Conservation (phyloP, 1,139 yeast genomes). For the Nakaseomyces delphensis region DNA sequence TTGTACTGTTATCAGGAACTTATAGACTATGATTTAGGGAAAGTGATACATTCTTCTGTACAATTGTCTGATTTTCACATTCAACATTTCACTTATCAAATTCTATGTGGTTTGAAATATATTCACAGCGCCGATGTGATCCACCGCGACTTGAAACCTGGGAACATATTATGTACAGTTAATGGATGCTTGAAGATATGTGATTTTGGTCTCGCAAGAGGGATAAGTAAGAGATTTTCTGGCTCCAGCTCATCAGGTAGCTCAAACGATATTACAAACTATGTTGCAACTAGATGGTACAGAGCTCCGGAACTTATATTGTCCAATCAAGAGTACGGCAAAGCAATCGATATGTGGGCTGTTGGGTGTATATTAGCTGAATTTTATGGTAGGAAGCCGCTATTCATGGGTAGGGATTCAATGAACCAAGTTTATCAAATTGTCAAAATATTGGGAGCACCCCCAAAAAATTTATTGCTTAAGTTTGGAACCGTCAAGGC, state of each 20-base stretch:
- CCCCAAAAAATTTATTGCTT: conserved; percentile 37
- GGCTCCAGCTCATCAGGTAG: conserved; percentile 17
- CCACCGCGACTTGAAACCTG: conserved; percentile 81
- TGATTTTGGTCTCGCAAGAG: conserved; percentile 85
- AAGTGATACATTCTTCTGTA: conserved; percentile 66
- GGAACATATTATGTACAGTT: conserved; percentile 65
- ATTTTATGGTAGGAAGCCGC: conserved; percentile 60
- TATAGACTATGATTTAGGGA: conserved; percentile 70
- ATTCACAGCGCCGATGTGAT: conserved; percentile 80
- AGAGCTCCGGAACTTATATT: conserved; percentile 86
- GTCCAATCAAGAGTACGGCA: conserved; percentile 45
- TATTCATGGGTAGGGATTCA: conserved; percentile 64
- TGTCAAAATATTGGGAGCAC: conserved; percentile 55
- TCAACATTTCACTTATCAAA: conserved; percentile 66
- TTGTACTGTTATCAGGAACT: conserved; percentile 78
- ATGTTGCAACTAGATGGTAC: conserved; percentile 94
- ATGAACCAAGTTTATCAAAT: conserved; percentile 56
- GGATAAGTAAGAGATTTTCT: conserved; percentile 41
- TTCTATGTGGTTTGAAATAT: conserved; percentile 69
- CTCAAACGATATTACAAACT: conserved; percentile 53
- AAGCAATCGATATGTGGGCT: conserved; percentile 72
- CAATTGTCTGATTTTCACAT: conserved; percentile 81
- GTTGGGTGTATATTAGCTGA: conserved; percentile 75
- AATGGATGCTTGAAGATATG: conserved; percentile 71
- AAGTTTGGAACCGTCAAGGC: conserved; percentile 34